Evolutionary conservation across 805 yeast species (phyloP).

Genomic region (Candida caryicola): DNA sequence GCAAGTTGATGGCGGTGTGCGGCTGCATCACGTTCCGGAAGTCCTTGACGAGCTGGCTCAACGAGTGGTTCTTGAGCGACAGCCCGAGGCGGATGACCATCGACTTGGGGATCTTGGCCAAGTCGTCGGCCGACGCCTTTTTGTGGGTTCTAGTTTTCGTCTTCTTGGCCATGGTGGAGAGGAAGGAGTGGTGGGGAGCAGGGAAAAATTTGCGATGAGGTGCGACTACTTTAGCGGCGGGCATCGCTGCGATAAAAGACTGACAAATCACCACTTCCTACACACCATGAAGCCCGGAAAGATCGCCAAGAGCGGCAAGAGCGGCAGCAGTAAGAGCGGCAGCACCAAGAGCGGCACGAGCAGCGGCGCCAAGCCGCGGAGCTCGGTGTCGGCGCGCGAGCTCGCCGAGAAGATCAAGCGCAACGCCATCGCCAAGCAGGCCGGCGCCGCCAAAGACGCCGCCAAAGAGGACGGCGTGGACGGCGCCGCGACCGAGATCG

Average conservation of each 20-base stretch:
- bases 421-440: conserved; percentile 5
- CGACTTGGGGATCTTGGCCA: conserved; percentile 77
- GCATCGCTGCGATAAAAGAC: too few relatives aligned
- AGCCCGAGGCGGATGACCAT: conserved; percentile 90
- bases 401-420: conserved; percentile 54
- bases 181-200: background rate
- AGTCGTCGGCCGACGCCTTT: conserved; percentile 58
- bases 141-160: conserved; percentile 87
- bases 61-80: conserved; percentile 71
- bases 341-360: background rate
- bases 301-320: too few relatives aligned
- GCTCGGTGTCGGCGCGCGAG: conserved; percentile 28
- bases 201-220: background rate
- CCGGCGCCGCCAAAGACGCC: background rate
- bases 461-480: conserved; percentile 1
- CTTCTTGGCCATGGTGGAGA: conserved; percentile 37
- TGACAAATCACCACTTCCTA: background rate
- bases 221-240: too few relatives aligned
- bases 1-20: conserved; percentile 85
- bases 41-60: conserved; percentile 82
- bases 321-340: too few relatives aligned
- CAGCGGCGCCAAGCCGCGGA: background rate
- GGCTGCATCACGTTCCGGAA: conserved; percentile 93
- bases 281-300: background rate
- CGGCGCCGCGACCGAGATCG: background rate